These are phyloP conservation scores for Psidium guajava DNA, from an alignment of 345 rosid species.

Conservation along the genomic window DNA sequence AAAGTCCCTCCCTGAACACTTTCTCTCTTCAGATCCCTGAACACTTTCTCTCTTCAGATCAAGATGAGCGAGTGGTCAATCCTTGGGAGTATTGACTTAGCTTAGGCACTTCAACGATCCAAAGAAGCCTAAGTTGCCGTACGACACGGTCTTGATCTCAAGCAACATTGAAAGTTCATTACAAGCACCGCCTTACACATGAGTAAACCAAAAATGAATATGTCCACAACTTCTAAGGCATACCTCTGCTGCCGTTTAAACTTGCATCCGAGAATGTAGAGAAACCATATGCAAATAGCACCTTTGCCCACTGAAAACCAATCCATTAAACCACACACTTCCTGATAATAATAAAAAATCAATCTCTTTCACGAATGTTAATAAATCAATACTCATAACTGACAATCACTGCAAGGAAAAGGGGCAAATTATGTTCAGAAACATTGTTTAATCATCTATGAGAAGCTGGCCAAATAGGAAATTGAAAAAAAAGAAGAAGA, in stretches of 20 bases:
- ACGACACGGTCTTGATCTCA: too few relatives aligned
- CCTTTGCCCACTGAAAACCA: constrained; percentile 78
- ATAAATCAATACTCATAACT: neutral
- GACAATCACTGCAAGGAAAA: neutral
- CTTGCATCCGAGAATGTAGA: constrained; percentile 93
- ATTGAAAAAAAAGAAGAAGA: too few relatives aligned
- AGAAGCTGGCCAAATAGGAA: too few relatives aligned
- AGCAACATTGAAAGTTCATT: neutral
- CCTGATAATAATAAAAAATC: neutral
- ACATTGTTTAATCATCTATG: too few relatives aligned
- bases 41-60: too few relatives aligned
- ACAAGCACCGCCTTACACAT: neutral
- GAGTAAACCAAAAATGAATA: neutral
- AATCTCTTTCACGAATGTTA: neutral
- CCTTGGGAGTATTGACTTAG: too few relatives aligned
- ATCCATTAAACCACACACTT: neutral
- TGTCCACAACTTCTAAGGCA: neutral
- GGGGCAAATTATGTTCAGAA: neutral
- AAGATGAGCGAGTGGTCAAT: too few relatives aligned
- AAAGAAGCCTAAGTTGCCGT: too few relatives aligned
- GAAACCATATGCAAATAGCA: constrained; percentile 89
- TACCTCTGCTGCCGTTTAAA: constrained; percentile 64
- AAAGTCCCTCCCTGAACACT: too few relatives aligned
- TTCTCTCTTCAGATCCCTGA: too few relatives aligned
- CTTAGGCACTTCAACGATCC: too few relatives aligned